Conservation (phyloP, 179 eudicot species). For the Corrigiola litoralis region DNA sequence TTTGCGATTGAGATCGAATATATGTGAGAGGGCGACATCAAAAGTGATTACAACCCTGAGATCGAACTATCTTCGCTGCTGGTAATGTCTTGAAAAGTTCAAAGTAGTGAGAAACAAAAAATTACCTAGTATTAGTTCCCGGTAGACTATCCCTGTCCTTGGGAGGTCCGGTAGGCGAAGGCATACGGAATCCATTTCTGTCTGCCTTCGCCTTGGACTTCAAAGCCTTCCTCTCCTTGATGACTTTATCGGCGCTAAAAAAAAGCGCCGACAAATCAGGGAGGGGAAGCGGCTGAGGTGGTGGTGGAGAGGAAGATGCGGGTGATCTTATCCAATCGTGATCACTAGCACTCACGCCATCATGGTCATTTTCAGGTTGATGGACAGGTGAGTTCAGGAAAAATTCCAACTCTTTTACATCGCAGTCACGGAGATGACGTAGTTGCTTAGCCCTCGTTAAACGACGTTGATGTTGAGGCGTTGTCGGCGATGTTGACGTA, state of each 20-base stretch:
- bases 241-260: slow-evolving; percentile 6
- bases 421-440: slow-evolving; percentile 44
- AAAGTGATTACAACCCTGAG: too few relatives aligned
- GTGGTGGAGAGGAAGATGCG: slow-evolving; percentile 27
- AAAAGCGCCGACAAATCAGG: slow-evolving; percentile 32
- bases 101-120: too few relatives aligned
- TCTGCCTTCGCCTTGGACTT: not conserved
- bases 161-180: slow-evolving; percentile 13
- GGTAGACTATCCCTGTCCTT: slow-evolving; percentile 12
- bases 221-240: slow-evolving; percentile 4
- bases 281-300: slow-evolving; percentile 62
- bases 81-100: too few relatives aligned
- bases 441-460: slow-evolving; percentile 54
- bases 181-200: slow-evolving; percentile 11
- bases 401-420: slow-evolving; percentile 32
- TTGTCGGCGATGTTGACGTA: slow-evolving; percentile 16
- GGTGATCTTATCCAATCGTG: slow-evolving; percentile 7
- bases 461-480: slow-evolving; percentile 24
- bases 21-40: too few relatives aligned
- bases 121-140: not conserved
- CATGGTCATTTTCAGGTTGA: not conserved
- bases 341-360: not conserved
- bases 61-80: too few relatives aligned
- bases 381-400: slow-evolving; percentile 8
- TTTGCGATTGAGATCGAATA: too few relatives aligned